These are phyloP conservation scores for Rhodotorula kratochvilovae DNA, from an alignment of 768 basidiomycete genomes.

Conservation along the genomic window DNA sequence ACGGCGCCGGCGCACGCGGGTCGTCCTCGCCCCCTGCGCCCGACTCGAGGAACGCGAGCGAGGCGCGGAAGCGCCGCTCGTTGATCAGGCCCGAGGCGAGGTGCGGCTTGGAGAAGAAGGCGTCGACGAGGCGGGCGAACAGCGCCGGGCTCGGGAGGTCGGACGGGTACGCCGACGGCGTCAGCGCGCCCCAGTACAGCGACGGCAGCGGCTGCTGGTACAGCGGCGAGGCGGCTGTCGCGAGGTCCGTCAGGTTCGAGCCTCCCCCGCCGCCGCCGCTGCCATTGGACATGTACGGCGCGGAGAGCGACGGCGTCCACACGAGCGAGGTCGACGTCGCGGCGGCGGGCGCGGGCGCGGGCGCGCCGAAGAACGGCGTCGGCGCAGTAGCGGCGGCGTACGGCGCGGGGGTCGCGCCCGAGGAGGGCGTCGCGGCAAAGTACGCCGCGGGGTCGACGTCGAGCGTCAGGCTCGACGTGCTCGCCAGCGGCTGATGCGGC, in stretches of 20 bases:
- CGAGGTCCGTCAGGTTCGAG: not conserved
- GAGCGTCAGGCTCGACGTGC: not conserved
- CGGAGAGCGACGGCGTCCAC: not conserved
- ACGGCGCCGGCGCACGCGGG: constrained; percentile 16
- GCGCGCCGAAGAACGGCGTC: not conserved
- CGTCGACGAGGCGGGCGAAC: constrained; percentile 15
- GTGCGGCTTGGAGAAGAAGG: constrained; percentile 36
- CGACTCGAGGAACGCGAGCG: constrained; percentile 10
- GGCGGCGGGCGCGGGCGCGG: not conserved
- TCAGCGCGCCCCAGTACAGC: not conserved
- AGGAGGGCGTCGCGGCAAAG: not conserved
- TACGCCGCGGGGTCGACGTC: not conserved
- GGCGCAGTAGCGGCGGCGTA: not conserved
- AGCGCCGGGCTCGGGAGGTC: constrained; percentile 6
- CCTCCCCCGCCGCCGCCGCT: too few relatives aligned
- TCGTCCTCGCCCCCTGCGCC: not conserved
- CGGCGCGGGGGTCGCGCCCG: not conserved
- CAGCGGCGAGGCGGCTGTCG: not conserved
- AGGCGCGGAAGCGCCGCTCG: constrained; percentile 7
- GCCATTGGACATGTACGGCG: not conserved
- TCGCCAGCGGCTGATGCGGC: not conserved
- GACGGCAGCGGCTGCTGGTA: not conserved
- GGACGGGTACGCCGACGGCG: not conserved
- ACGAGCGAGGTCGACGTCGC: not conserved
- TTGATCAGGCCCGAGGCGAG: constrained; percentile 30